Conservation (phyloP, 768 basidiomycete species). For the Cyathus striatus region DNA sequence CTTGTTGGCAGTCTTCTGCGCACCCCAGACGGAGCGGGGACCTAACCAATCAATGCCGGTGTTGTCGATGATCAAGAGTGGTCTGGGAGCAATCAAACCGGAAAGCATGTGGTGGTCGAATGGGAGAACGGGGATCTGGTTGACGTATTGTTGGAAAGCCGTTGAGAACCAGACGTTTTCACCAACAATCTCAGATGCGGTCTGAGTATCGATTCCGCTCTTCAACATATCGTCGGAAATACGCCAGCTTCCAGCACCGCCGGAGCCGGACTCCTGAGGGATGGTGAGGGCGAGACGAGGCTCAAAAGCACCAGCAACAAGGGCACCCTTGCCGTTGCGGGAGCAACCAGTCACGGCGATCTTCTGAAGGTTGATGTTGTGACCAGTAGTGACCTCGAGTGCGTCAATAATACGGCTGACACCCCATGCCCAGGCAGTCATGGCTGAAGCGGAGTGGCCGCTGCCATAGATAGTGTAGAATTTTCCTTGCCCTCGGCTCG, state of each 20-base stretch:
- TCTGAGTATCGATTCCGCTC: slow-evolving; percentile 42
- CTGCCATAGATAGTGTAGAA: slow-evolving; percentile 55
- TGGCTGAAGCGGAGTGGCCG: slow-evolving; percentile 39
- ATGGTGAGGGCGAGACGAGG: slow-evolving; percentile 54
- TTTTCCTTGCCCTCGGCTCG: slow-evolving; percentile 48
- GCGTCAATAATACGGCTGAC: slow-evolving; percentile 56
- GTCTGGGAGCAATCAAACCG: slow-evolving; percentile 51
- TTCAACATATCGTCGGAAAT: slow-evolving; percentile 43
- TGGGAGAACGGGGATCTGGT: slow-evolving; percentile 40
- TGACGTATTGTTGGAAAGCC: slow-evolving; percentile 41
- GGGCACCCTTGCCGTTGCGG: slow-evolving; percentile 56
- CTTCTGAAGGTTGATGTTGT: slow-evolving; percentile 41
- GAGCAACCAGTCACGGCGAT: slow-evolving; percentile 59
- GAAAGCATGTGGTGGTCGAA: slow-evolving; percentile 58
- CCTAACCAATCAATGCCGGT: slow-evolving; percentile 54
- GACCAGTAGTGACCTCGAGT: slow-evolving; percentile 42
- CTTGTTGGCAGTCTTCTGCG: slow-evolving; percentile 43
- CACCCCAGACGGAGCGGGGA: slow-evolving; percentile 43
- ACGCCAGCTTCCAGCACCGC: slow-evolving; percentile 58
- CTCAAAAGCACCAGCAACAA: slow-evolving; percentile 56
- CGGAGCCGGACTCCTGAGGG: slow-evolving; percentile 59
- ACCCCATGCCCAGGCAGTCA: slow-evolving; percentile 64
- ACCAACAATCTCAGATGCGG: slow-evolving; percentile 50
- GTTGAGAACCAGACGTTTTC: slow-evolving; percentile 64
- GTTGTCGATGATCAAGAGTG: slow-evolving; percentile 49